Evolutionary conservation across 2,329 filamentous ascomycete species (phyloP).

Genomic region (Penicillium sp.): DNA sequence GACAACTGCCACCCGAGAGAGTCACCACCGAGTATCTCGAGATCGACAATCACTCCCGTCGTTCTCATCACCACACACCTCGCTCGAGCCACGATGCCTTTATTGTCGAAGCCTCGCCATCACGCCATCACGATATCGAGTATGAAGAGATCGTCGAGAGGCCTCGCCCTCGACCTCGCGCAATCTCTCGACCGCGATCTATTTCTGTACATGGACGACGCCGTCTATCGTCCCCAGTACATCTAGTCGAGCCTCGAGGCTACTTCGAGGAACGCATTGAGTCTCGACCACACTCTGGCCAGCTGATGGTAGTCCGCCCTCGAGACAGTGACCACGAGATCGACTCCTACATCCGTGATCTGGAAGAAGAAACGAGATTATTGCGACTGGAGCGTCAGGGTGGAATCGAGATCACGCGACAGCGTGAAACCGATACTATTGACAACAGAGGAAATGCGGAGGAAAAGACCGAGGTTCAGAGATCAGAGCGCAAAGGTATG

Average conservation of each 20-base stretch:
- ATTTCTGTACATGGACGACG: conserved; percentile 39
- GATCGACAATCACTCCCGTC: conserved; percentile 22
- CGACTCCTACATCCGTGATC: conserved; percentile 70
- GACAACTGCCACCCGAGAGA: conserved; percentile 30
- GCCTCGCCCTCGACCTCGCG: conserved; percentile 26
- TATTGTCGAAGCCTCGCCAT: conserved; percentile 39
- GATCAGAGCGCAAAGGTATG: conserved; percentile 91
- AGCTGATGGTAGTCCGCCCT: conserved; percentile 55
- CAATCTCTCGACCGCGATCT: conserved; percentile 39
- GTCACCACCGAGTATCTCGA: conserved; percentile 27
- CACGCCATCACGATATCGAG: conserved; percentile 29
- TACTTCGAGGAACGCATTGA: conserved; percentile 50
- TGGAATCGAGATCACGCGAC: conserved; percentile 37
- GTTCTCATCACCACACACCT: conserved; percentile 20
- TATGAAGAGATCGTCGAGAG: conserved; percentile 35
- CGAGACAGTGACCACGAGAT: conserved; percentile 65
- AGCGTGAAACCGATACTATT: conserved; percentile 37
- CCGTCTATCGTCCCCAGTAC: conserved; percentile 43
- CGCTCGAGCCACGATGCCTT: conserved; percentile 35
- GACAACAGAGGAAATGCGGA: conserved; percentile 47
- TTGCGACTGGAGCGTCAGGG: conserved; percentile 59
- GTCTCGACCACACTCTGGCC: conserved; percentile 43
- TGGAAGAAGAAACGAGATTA: conserved; percentile 68
- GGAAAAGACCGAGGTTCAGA: conserved; percentile 63
- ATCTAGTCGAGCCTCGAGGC: conserved; percentile 37